Evolutionary conservation across 2,329 filamentous ascomycete species (phyloP).

Genomic region (Venturia effusa): DNA sequence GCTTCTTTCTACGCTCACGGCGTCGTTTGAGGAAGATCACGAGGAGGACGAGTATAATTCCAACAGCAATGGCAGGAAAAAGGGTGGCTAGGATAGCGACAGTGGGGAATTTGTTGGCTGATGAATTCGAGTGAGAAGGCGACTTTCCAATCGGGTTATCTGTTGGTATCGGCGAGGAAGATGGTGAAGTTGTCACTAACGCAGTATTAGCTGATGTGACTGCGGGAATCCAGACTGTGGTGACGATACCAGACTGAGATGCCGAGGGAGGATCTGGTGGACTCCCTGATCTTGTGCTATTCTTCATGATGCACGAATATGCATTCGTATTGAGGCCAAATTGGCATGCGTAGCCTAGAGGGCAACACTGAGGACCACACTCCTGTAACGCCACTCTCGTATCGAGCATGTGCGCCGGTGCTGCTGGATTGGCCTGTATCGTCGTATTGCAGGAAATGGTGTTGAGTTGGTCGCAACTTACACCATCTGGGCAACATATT

Average conservation of each 20-base stretch:
- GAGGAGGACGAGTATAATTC: conserved; percentile 14
- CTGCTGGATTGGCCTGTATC: conserved; percentile 51
- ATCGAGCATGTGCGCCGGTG: conserved; percentile 55
- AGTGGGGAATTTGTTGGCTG: conserved; percentile 1
- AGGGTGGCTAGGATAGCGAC: conserved; percentile 28
- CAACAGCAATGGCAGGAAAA: conserved; percentile 26
- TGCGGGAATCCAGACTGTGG: conserved; percentile 11
- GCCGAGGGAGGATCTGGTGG: conserved; percentile 18
- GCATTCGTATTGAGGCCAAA: conserved; percentile 12
- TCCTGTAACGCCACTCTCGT: conserved; percentile 44
- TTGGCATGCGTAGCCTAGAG: conserved; percentile 59
- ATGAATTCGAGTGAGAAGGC: not conserved
- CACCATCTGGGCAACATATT: conserved; percentile 56
- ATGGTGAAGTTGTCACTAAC: not conserved
- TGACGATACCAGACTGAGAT: not conserved
- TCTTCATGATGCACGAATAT: conserved; percentile 16
- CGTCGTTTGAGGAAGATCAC: conserved; percentile 15
- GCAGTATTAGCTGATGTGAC: not conserved
- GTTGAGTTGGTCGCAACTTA: conserved; percentile 48
- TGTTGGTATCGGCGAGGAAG: not conserved
- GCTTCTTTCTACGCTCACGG: conserved; percentile 23
- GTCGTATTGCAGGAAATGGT: conserved; percentile 54
- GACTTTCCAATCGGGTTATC: not conserved
- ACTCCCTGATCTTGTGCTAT: conserved; percentile 10
- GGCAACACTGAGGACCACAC: conserved; percentile 56